Evolutionary conservation across 164 flowering plant genomes (phyloP).

Genomic region (Chimonanthus praecox): DNA sequence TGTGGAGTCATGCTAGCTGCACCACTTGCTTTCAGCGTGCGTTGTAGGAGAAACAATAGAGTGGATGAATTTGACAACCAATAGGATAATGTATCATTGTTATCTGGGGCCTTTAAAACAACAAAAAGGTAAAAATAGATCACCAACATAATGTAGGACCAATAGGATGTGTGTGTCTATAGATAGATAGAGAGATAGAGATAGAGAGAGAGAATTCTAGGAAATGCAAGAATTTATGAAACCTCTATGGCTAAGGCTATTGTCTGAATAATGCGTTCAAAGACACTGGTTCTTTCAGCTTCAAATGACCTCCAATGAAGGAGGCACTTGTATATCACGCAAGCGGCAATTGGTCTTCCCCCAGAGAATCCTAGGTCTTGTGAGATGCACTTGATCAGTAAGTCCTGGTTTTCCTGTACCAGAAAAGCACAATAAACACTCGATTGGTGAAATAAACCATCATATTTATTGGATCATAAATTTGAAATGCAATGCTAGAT

Average conservation of each 20-base stretch:
- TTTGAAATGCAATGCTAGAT: no score
- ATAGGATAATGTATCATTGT: constrained; percentile 82
- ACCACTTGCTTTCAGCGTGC: constrained; percentile 93
- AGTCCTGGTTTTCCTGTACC: constrained; percentile 21
- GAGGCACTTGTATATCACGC: constrained; percentile 93
- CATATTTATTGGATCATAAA: no score
- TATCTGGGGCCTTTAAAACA: constrained; percentile 61
- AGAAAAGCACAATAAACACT: background rate
- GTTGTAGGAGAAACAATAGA: constrained; percentile 79
- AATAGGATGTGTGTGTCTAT: no score
- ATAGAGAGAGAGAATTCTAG: no score
- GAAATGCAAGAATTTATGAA: constrained; percentile 4
- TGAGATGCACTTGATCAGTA: constrained; percentile 46
- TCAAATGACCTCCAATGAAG: constrained; percentile 99
- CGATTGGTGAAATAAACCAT: background rate
- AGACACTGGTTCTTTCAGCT: constrained; percentile 92
- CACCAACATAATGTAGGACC: no score
- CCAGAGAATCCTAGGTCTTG: constrained; percentile 86
- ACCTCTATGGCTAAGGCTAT: constrained; percentile 98
- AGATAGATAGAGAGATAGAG: no score
- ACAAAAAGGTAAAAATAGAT: no score
- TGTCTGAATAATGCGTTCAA: constrained; percentile 92
- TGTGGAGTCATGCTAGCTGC: constrained; percentile 96
- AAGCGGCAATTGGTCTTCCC: constrained; percentile 91
- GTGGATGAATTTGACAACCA: constrained; percentile 99